A percentile compares a stretch with the other conserved stretches of the same genome.
phyloP scores from a whole-genome alignment of 768 basidiomycete species.

The Brasilioporus rufonigricans region DNA sequence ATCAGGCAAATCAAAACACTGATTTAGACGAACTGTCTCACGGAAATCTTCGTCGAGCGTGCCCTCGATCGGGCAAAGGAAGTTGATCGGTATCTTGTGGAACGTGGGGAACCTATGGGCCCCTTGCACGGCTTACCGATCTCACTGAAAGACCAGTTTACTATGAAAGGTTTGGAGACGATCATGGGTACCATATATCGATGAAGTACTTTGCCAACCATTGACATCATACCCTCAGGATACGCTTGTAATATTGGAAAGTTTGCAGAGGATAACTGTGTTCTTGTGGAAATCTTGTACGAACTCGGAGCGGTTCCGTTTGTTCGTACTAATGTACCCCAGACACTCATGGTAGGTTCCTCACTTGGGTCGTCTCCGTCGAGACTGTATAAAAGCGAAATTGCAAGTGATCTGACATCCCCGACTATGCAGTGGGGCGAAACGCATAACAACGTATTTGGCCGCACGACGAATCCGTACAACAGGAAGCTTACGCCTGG shows the following conservation, averaged over 20 bases:
- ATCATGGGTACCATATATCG: slow-evolving; percentile 41
- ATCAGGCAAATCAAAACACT: not conserved
- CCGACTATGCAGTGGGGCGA: slow-evolving; percentile 60
- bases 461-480: slow-evolving; percentile 73
- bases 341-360: slow-evolving; percentile 64
- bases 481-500: slow-evolving; percentile 73
- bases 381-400: not conserved
- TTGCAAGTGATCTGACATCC: not conserved
- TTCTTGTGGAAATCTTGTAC: slow-evolving; percentile 63
- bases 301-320: slow-evolving; percentile 69
- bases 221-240: slow-evolving; percentile 36
- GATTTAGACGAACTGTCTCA: slow-evolving; percentile 28
- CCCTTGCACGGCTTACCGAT: slow-evolving; percentile 50
- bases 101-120: slow-evolving; percentile 31
- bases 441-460: slow-evolving; percentile 77
- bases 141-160: slow-evolving; percentile 48
- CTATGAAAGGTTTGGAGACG: slow-evolving; percentile 61
- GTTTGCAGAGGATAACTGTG: slow-evolving; percentile 56
- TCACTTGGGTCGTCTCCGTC: not conserved
- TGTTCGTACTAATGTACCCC: slow-evolving; percentile 74
- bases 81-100: slow-evolving; percentile 21
- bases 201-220: not conserved
- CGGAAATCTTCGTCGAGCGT: slow-evolving; percentile 27
- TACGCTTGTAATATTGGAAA: slow-evolving; percentile 54
- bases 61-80: slow-evolving; percentile 27